Conservation (phyloP, 2,329 filamentous ascomycete genomes). For the Aspergillus melleus region DNA sequence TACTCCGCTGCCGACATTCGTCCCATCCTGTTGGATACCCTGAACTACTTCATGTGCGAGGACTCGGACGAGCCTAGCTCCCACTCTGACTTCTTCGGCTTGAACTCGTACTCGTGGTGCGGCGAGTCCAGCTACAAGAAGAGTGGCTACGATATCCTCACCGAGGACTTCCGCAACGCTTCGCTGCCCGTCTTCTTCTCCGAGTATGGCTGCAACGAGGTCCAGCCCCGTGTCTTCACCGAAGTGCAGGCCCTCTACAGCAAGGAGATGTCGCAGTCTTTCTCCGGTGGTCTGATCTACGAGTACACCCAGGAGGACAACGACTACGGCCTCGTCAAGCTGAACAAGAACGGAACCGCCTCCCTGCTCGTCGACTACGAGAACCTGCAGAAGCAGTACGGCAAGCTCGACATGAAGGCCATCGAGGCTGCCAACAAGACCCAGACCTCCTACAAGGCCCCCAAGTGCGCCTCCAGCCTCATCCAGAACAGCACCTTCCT, state of each 20-base stretch:
- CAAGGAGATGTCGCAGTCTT: slow-evolving; percentile 56
- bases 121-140: slow-evolving; percentile 57
- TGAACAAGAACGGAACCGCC: slow-evolving; percentile 59
- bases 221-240: slow-evolving; percentile 58
- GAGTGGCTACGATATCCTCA: slow-evolving; percentile 58
- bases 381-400: slow-evolving; percentile 73
- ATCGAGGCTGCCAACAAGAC: slow-evolving; percentile 65
- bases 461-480: slow-evolving; percentile 64
- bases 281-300: slow-evolving; percentile 60
- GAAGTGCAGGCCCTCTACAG: slow-evolving; percentile 63
- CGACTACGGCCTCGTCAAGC: slow-evolving; percentile 59
- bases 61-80: slow-evolving; percentile 51
- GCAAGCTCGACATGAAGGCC: slow-evolving; percentile 68
- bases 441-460: slow-evolving; percentile 56
- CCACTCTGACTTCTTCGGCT: slow-evolving; percentile 63
- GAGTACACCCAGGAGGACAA: slow-evolving; percentile 51
- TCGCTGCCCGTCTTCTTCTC: slow-evolving; percentile 66
- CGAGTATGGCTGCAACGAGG: slow-evolving; percentile 66
- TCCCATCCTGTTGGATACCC: slow-evolving; percentile 59
- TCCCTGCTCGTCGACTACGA: slow-evolving; percentile 66
- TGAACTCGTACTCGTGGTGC: slow-evolving; percentile 71
- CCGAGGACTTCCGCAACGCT: slow-evolving; percentile 58
- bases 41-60: slow-evolving; percentile 62
- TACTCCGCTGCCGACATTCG: slow-evolving; percentile 68
- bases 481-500: slow-evolving; percentile 69